Conservation (phyloP, 176 grass and related monocot genomes). For the Poa pratensis region DNA sequence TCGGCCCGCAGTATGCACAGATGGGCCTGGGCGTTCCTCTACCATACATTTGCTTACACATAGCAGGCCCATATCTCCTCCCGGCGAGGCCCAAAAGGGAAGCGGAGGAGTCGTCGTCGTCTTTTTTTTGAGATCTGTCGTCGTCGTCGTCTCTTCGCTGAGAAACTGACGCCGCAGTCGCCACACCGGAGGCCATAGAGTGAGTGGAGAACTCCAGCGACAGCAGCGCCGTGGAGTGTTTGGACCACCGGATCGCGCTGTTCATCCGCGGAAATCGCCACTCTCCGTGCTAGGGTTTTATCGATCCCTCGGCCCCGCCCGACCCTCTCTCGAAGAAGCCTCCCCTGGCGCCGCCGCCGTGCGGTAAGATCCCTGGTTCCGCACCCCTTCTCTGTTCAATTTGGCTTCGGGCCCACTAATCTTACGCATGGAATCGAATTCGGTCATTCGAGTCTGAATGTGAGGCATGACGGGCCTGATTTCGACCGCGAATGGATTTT, state of each 20-base stretch:
- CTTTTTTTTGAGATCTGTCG: too few relatives aligned
- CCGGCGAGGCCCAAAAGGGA: background rate
- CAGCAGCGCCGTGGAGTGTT: background rate
- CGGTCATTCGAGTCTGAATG: background rate
- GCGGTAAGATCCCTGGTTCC: slow-evolving; percentile 31
- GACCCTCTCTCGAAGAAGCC: background rate
- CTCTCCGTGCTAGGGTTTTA: slow-evolving; percentile 36
- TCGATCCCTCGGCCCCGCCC: background rate
- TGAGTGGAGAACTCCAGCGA: background rate
- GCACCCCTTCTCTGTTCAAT: background rate
- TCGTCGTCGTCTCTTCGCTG: background rate
- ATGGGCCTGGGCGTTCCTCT: too few relatives aligned
- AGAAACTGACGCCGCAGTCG: background rate
- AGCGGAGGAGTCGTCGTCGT: background rate
- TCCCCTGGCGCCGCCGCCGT: background rate
- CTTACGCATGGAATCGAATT: background rate
- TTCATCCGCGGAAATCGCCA: slow-evolving; percentile 10
- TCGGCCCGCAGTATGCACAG: background rate
- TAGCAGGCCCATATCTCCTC: background rate
- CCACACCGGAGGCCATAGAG: background rate
- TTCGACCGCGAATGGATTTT: background rate
- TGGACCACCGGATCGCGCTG: background rate
- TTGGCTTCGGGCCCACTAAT: background rate
- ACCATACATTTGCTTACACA: too few relatives aligned
- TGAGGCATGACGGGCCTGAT: background rate